Evolutionary conservation across 208 protist genomes (phyloP).

Genomic region (Strigomonas culicis): DNA sequence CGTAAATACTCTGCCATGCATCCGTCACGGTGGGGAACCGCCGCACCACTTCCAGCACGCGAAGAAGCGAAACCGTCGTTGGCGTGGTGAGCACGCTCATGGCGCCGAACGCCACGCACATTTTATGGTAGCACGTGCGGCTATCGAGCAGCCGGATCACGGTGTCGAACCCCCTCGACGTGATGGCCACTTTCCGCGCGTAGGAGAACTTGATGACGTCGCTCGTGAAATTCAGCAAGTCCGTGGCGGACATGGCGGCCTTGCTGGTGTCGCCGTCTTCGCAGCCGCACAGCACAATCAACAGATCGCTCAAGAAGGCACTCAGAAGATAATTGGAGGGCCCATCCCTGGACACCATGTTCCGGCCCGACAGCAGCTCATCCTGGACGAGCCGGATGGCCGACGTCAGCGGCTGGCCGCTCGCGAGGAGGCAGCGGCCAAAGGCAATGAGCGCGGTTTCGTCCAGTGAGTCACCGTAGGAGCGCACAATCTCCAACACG

Average conservation of each 20-base stretch:
- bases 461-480: slow-evolving; percentile 31
- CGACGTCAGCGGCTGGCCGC: slow-evolving; percentile 20
- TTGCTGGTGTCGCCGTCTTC: slow-evolving; percentile 5
- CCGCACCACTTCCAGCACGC: slow-evolving; percentile 46
- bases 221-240: slow-evolving; percentile 42
- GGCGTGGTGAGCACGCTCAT: slow-evolving; percentile 74
- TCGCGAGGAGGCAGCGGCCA: slow-evolving; percentile 58
- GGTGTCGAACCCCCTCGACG: slow-evolving; percentile 53
- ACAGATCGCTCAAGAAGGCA: slow-evolving; percentile 76
- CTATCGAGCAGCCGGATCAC: slow-evolving; percentile 52
- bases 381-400: slow-evolving; percentile 55
- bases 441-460: slow-evolving; percentile 54
- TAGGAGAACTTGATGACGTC: slow-evolving; percentile 75
- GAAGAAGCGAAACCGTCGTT: slow-evolving; percentile 38
- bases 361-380: slow-evolving; percentile 62
- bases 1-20: too few species aligned
- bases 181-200: slow-evolving; percentile 34
- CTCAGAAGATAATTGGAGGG: slow-evolving; percentile 18
- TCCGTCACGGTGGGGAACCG: slow-evolving; percentile 11
- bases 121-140: slow-evolving; percentile 32
- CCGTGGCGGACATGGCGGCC: background rate
- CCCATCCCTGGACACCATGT: slow-evolving; percentile 19
- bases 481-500: slow-evolving; percentile 42
- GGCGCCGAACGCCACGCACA: slow-evolving; percentile 54
- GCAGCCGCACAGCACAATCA: slow-evolving; percentile 31